These are phyloP conservation scores for Phytophthora quininea DNA, from an alignment of 352 stramenopile genomes.

Conservation along the genomic window DNA sequence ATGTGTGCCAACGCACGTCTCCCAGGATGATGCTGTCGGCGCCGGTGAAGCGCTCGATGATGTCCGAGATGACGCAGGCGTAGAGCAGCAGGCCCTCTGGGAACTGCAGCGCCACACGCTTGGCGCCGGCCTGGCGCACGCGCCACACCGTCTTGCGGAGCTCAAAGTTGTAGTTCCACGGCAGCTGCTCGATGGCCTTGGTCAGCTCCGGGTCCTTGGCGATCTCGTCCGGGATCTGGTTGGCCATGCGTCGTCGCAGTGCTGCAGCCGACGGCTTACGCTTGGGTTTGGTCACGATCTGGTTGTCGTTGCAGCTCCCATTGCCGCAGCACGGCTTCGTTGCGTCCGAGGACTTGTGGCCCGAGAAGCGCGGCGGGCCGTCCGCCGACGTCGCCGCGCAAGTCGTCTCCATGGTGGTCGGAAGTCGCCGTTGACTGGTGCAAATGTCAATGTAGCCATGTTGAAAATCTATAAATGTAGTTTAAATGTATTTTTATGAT, in stretches of 20 bases:
- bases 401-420: constrained; percentile 6
- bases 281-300: constrained; percentile 52
- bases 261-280: constrained; percentile 68
- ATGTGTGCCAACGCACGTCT: constrained; percentile 82
- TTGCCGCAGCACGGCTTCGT: constrained; percentile 20
- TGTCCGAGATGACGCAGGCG: constrained; percentile 97
- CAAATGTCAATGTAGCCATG: constrained; percentile 1
- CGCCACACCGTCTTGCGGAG: constrained; percentile 98
- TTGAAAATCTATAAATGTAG: not conserved
- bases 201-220: constrained; percentile 87
- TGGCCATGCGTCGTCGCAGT: constrained; percentile 75
- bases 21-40: constrained; percentile 95
- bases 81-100: constrained; percentile 99
- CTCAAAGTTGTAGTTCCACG: constrained; percentile 99
- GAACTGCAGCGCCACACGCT: constrained; percentile 97
- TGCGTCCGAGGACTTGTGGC: constrained; percentile 27
- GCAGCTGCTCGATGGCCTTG: constrained; percentile 94
- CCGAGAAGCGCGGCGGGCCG: constrained; percentile 66
- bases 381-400: constrained; percentile 4
- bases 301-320: constrained; percentile 16
- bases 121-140: constrained; percentile 90
- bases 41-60: constrained; percentile 95
- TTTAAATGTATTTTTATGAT: not conserved
- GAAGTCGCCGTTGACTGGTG: constrained; percentile 19
- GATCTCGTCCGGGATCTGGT: constrained; percentile 93